Percentiles rank a stretch among this genome's conserved stretches.
These are phyloP conservation scores for Pinus albicaulis DNA, from an alignment of 75 land plant genomes.

Conservation along the genomic window DNA sequence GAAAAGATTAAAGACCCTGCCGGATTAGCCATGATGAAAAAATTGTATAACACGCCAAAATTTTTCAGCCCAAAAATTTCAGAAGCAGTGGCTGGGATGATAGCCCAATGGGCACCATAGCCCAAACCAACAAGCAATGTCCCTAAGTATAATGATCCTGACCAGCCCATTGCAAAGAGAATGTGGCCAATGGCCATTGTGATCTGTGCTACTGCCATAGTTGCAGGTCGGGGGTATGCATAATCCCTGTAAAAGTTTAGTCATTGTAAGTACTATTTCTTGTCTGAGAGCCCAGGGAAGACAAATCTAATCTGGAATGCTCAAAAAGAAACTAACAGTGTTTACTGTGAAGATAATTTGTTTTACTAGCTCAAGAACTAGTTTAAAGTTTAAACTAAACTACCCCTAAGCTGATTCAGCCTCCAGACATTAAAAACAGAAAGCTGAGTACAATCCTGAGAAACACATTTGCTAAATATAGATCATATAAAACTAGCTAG, in stretches of 20 bases:
- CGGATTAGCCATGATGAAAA: constrained; percentile 37
- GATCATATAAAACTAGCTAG: not conserved
- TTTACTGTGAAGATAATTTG: not conserved
- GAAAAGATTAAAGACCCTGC: constrained; percentile 38
- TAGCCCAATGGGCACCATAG: constrained; percentile 55
- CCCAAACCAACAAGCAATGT: constrained; percentile 47
- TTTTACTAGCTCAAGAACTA: not conserved
- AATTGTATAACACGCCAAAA: constrained; percentile 48
- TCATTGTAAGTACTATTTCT: constrained; percentile 4
- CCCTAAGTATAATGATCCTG: constrained; percentile 42
- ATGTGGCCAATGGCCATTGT: constrained; percentile 46
- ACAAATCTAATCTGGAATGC: not conserved
- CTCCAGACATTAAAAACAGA: not conserved
- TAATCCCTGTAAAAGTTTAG: constrained; percentile 32
- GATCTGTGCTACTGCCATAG: constrained; percentile 29
- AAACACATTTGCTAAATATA: too few species aligned
- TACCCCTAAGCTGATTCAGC: not conserved
- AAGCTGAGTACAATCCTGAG: not conserved
- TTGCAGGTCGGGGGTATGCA: constrained; percentile 31
- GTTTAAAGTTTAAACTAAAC: not conserved
- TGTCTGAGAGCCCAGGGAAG: not conserved
- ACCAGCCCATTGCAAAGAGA: constrained; percentile 33
- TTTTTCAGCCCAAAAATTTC: constrained; percentile 51
- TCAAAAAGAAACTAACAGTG: too few species aligned
- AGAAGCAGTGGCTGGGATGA: constrained; percentile 44